Evolutionary conservation across 345 rosid species (phyloP), one percentile per base, ranked within the genome.

Genomic region (Carallia brachiata): DNA sequence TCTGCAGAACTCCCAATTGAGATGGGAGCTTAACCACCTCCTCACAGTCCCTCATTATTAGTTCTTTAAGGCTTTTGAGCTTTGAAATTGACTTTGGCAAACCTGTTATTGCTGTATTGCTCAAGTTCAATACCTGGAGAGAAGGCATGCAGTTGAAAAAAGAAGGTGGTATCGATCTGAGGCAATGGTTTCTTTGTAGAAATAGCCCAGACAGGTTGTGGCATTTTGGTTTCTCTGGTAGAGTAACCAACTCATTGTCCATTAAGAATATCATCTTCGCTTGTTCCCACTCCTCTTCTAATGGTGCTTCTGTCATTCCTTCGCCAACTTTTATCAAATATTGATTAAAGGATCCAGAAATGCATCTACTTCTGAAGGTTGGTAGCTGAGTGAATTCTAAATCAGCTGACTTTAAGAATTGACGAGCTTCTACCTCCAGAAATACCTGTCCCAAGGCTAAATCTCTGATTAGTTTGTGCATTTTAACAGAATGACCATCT

Each of bases 31-130:
- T 31, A 28, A 19, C 52, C n/a, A 77, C 69, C 31, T 61, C 56
- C 60, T 71, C 66, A 71, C 80, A 77, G 31, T 71, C 56, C 28
- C 44, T 66, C 59, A 71, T 44, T 40, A 66, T 27, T 9, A 77
- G 73, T 13, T 9, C 19, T 57, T 53, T 7, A 15, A 77, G 72
- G 54, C 27, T 56, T 27, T 4, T 12, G 47, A 76, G 72, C 16
- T 67, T 8, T 17, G 47, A 62, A 67, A 76, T 28, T 1, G 75
- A 34, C 6, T 9, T 6, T 36, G 79, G 75, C 75, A 76, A 55
- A 34, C 34, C 61, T 15, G 73, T 71, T 61, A 76, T 48, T 47
- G 71, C 67, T 19, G 79, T 67, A 30, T 57, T 67, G 23, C 75
- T 71, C 34, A 76, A 16, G 69, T 71, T 71, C 52, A 77, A 44